Evolutionary conservation across 2,329 filamentous ascomycete genomes (phyloP).

Genomic region (Nemania bipapillata): DNA sequence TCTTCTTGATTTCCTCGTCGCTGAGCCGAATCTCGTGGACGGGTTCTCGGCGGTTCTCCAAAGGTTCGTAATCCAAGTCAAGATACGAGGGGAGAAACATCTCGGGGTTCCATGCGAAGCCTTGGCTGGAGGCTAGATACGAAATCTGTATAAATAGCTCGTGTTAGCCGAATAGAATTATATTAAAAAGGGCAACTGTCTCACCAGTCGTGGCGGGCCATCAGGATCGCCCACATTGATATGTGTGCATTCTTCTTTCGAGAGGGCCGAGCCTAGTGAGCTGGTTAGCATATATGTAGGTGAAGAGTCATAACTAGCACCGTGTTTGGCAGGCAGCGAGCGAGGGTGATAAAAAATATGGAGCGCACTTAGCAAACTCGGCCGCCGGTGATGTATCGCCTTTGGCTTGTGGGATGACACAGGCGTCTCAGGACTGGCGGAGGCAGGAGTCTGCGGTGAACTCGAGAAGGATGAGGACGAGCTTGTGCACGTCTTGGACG

Average conservation of each 20-base stretch:
- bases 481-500: slow-evolving; percentile 60
- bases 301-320: slow-evolving; percentile 20
- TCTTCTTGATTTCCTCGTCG: slow-evolving; percentile 77
- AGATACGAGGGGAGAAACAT: slow-evolving; percentile 84
- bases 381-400: slow-evolving; percentile 65
- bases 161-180: slow-evolving; percentile 37
- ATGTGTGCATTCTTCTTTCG: slow-evolving; percentile 80
- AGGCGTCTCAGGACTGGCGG: slow-evolving; percentile 57
- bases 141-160: slow-evolving; percentile 68
- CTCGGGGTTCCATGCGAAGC: slow-evolving; percentile 86
- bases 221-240: slow-evolving; percentile 81
- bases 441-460: slow-evolving; percentile 61
- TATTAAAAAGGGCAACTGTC: slow-evolving; percentile 43
- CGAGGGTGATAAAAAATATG: neutral
- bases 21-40: slow-evolving; percentile 81
- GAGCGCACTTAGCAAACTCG: slow-evolving; percentile 69
- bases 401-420: slow-evolving; percentile 56
- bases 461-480: slow-evolving; percentile 69
- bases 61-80: slow-evolving; percentile 77
- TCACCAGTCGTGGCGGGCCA: slow-evolving; percentile 76
- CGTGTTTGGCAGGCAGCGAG: neutral
- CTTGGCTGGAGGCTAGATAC: slow-evolving; percentile 81
- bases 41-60: slow-evolving; percentile 79
- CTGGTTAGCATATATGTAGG: slow-evolving; percentile 40
- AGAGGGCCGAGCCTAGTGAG: slow-evolving; percentile 72